These are phyloP conservation scores for Linaria vulgaris DNA, from an alignment of 257 asterid species.

Conservation along the genomic window DNA sequence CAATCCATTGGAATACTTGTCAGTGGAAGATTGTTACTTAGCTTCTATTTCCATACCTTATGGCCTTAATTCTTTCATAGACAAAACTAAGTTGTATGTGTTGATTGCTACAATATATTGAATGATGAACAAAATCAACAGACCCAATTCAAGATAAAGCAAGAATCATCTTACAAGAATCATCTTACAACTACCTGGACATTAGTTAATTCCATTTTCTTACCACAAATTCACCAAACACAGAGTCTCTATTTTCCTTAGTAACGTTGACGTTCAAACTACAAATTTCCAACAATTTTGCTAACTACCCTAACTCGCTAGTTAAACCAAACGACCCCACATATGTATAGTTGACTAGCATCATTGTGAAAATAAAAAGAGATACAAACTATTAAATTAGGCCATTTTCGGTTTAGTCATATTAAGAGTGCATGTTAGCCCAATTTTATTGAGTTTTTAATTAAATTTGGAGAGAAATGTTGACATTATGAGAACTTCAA, in stretches of 20 bases:
- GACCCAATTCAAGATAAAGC: no score
- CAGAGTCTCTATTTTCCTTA: neutral
- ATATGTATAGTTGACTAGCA: neutral
- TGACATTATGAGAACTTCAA: slow-evolving; percentile 3
- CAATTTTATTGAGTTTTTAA: neutral
- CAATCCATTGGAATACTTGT: no score
- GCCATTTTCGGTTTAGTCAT: neutral
- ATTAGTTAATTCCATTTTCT: no score
- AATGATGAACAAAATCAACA: no score
- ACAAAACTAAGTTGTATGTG: no score
- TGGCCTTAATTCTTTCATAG: no score
- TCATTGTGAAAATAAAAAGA: neutral
- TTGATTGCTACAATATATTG: no score
- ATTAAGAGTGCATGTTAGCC: slow-evolving; percentile 20
- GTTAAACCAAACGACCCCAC: slow-evolving; percentile 20
- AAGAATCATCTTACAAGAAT: no score
- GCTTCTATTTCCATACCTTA: no score
- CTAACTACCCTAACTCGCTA: slow-evolving; percentile 24
- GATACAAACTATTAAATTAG: neutral
- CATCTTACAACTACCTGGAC: no score
- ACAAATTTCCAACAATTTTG: slow-evolving; percentile 17
- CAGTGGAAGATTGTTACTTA: no score
- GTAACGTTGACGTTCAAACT: slow-evolving; percentile 14
- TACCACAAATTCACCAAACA: slow-evolving; percentile 21
- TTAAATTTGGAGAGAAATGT: neutral